Evolutionary conservation across 176 grass and related monocot species (phyloP).

Genomic region (Zea luxurians): DNA sequence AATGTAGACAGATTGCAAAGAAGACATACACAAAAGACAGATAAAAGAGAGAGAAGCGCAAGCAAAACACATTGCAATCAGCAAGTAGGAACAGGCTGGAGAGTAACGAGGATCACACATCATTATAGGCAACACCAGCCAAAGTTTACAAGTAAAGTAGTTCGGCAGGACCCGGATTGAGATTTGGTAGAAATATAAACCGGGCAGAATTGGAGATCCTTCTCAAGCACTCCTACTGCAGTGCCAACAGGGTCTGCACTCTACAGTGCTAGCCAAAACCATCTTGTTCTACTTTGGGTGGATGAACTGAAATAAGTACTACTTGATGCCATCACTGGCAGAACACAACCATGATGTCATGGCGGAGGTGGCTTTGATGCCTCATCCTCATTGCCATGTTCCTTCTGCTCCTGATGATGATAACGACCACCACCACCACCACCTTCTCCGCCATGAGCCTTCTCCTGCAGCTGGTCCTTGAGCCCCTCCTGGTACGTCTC

Average conservation of each 20-base stretch:
- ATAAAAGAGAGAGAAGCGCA: too few species aligned
- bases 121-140: neutral
- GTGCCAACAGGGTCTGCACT: neutral
- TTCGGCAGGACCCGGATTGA: neutral
- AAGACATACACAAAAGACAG: neutral
- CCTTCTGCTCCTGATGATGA: neutral
- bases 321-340: neutral
- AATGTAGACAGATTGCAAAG: neutral
- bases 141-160: neutral
- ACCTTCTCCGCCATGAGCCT: neutral
- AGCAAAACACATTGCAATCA: neutral
- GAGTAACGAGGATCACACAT: neutral
- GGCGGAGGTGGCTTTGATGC: neutral
- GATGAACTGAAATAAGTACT: neutral
- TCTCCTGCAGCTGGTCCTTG: conserved; percentile 45
- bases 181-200: neutral
- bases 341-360: neutral
- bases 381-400: neutral
- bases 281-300: neutral
- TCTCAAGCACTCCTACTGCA: neutral
- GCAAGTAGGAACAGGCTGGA: neutral
- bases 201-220: neutral
- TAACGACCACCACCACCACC: neutral
- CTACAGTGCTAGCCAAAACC: neutral
- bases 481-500: conserved; percentile 45